Conservation (phyloP, 192 early-diverging fungal genomes). For the Radiomyces spectabilis region DNA sequence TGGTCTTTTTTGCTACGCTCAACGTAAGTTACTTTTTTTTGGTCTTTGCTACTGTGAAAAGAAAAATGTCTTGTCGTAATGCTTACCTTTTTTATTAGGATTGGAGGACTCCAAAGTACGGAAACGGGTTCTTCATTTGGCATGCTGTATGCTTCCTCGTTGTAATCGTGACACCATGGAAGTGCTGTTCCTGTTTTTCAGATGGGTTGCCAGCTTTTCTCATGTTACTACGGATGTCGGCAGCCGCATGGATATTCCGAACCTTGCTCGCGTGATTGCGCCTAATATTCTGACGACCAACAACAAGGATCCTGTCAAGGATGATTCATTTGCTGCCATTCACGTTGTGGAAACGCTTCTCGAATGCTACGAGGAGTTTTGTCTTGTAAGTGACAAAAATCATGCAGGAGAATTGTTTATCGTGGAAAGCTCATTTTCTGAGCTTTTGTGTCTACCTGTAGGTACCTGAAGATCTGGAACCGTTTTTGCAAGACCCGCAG, state of each 20-base stretch:
- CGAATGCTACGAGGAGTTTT: slow-evolving; percentile 57
- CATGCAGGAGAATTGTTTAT: neutral
- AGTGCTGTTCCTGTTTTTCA: slow-evolving; percentile 84
- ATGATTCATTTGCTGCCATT: slow-evolving; percentile 65
- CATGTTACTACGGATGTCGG: slow-evolving; percentile 63
- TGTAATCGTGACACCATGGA: slow-evolving; percentile 88
- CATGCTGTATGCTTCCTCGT: slow-evolving; percentile 80
- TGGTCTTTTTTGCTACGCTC: slow-evolving; percentile 73
- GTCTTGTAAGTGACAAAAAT: slow-evolving; percentile 41
- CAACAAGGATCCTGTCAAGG: slow-evolving; percentile 71
- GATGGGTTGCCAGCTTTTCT: slow-evolving; percentile 75
- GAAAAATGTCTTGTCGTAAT: too few species aligned
- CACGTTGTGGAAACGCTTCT: slow-evolving; percentile 60
- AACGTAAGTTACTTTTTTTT: slow-evolving; percentile 36
- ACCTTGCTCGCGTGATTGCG: slow-evolving; percentile 89
- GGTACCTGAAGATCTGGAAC: slow-evolving; percentile 22
- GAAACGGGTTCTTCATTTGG: slow-evolving; percentile 70
- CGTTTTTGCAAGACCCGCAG: slow-evolving; percentile 16
- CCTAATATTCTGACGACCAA: slow-evolving; percentile 90
- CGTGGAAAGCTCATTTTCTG: too few species aligned
- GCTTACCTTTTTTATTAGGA: slow-evolving; percentile 23
- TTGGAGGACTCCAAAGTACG: slow-evolving; percentile 41
- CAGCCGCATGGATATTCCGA: slow-evolving; percentile 89
- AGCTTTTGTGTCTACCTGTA: neutral
- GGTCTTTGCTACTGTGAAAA: too few species aligned